phyloP scores from a whole-genome alignment of 495 filamentous ascomycete genomes.

The Lasiosphaeriaceae sp. region DNA sequence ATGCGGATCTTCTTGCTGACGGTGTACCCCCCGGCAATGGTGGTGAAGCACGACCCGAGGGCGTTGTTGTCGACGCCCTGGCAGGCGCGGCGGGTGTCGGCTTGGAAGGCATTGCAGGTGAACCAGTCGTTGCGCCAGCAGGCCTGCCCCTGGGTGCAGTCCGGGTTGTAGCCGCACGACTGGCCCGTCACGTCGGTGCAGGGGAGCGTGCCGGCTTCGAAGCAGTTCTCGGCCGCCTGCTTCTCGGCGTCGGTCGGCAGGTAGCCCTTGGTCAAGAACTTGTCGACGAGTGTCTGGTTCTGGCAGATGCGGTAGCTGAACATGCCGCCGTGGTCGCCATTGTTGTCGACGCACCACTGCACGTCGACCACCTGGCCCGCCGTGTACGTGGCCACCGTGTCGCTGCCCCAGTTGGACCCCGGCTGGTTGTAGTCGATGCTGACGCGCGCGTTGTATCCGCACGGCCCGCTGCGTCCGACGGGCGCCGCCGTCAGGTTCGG shows the following conservation, averaged over 20 bases:
- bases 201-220: conserved; percentile 43
- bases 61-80: conserved; percentile 48
- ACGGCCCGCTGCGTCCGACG: conserved; percentile 51
- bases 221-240: conserved; percentile 53
- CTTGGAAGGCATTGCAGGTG: conserved; percentile 48
- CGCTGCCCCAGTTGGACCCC: conserved; percentile 39
- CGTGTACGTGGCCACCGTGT: conserved; percentile 42
- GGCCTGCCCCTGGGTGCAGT: conserved; percentile 42
- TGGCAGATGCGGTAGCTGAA: conserved; percentile 55
- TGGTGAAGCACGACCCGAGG: conserved; percentile 46
- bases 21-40: conserved; percentile 51
- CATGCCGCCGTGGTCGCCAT: conserved; percentile 59
- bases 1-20: conserved; percentile 54
- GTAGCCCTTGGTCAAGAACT: conserved; percentile 48
- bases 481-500: conserved; percentile 43
- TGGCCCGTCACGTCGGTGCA: conserved; percentile 54
- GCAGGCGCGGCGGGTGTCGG: conserved; percentile 32
- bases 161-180: conserved; percentile 47
- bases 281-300: conserved; percentile 49
- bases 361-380: conserved; percentile 46
- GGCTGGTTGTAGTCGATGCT: conserved; percentile 55
- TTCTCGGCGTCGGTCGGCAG: conserved; percentile 51
- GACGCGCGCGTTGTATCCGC: conserved; percentile 55
- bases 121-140: conserved; percentile 58
- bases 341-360: conserved; percentile 56